These are phyloP conservation scores for Astragalus glycyphyllos DNA, from an alignment of 306 rosid species.

Conservation along the genomic window DNA sequence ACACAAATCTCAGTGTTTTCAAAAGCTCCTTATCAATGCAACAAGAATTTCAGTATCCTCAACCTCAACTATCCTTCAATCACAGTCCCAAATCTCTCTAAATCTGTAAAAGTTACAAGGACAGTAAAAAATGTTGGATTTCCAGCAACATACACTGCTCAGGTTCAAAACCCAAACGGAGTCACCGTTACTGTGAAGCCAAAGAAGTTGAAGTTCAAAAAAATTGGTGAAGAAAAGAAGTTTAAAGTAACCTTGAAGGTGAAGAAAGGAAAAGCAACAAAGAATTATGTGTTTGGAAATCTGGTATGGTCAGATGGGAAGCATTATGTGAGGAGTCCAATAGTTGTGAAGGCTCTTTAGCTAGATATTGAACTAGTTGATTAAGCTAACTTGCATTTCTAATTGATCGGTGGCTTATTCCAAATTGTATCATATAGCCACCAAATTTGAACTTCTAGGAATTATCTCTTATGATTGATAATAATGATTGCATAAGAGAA, in stretches of 20 bases:
- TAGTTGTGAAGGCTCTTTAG: conserved; percentile 66
- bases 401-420: conserved; percentile 20
- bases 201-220: conserved; percentile 58
- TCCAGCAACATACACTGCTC: conserved; percentile 63
- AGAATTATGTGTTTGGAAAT: conserved; percentile 68
- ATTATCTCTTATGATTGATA: conserved; percentile 17
- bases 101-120: conserved; percentile 63
- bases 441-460: neutral
- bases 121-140: conserved; percentile 76
- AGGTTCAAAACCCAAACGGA: conserved; percentile 58
- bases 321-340: conserved; percentile 77
- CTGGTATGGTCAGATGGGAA: conserved; percentile 83
- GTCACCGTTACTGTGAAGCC: conserved; percentile 64
- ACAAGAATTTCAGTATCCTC: conserved; percentile 48
- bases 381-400: conserved; percentile 25
- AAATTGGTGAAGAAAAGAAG: conserved; percentile 69
- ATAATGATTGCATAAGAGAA: conserved; percentile 29
- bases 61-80: conserved; percentile 88
- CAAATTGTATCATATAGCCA: conserved; percentile 30
- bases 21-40: conserved; percentile 51
- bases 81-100: conserved; percentile 67
- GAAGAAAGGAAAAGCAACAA: conserved; percentile 42
- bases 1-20: conserved; percentile 59
- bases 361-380: conserved; percentile 29
- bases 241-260: conserved; percentile 57